Evolutionary conservation across 495 filamentous ascomycete genomes (phyloP).

Genomic region (Aspergillus avenaceus): DNA sequence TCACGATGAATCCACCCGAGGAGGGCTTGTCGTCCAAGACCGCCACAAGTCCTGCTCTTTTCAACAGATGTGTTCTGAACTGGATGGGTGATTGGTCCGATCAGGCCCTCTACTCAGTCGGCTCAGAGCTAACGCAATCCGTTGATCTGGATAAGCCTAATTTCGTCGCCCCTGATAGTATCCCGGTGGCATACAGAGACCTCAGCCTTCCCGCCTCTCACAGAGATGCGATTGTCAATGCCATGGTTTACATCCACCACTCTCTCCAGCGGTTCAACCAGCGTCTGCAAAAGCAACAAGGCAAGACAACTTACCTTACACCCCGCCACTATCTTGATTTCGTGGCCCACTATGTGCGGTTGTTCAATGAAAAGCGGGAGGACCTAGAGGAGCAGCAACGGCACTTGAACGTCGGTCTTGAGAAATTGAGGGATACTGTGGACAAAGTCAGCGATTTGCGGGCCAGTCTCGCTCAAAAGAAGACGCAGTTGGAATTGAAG

Average conservation of each 20-base stretch:
- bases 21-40: slow-evolving; percentile 93
- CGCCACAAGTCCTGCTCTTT: slow-evolving; percentile 92
- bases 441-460: slow-evolving; percentile 94
- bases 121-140: slow-evolving; percentile 89
- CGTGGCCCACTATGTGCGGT: slow-evolving; percentile 93
- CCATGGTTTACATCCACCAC: slow-evolving; percentile 98
- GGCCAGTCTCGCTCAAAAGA: slow-evolving; percentile 86
- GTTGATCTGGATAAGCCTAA: slow-evolving; percentile 86
- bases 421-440: slow-evolving; percentile 96
- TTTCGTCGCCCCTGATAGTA: slow-evolving; percentile 82
- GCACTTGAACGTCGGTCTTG: slow-evolving; percentile 94
- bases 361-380: slow-evolving; percentile 97
- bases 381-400: slow-evolving; percentile 98
- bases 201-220: slow-evolving; percentile 81
- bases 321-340: slow-evolving; percentile 98
- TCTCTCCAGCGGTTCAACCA: slow-evolving; percentile 86
- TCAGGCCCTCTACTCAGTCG: slow-evolving; percentile 97
- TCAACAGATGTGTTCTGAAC: slow-evolving; percentile 98
- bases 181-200: slow-evolving; percentile 86
- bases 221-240: slow-evolving; percentile 85
- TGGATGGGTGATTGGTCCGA: slow-evolving; percentile 99
- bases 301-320: slow-evolving; percentile 85
- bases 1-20: slow-evolving; percentile 99
- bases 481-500: slow-evolving; percentile 87
- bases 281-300: slow-evolving; percentile 87